phyloP scores from a whole-genome alignment of 345 rosid genomes.

The Citrus trifoliata region DNA sequence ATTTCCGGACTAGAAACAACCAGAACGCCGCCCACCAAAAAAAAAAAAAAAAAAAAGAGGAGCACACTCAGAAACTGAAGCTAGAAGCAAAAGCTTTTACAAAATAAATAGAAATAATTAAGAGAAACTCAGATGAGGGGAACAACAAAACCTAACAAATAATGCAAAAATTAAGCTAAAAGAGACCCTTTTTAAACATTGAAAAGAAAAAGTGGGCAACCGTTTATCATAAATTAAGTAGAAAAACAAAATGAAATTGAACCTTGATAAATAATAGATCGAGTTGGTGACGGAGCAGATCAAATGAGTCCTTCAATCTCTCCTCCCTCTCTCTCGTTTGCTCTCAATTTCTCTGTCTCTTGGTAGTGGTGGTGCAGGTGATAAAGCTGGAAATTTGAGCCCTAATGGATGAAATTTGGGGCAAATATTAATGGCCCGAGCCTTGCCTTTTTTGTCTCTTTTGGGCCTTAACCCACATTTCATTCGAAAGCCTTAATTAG shows the following conservation, averaged over 20 bases:
- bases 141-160: background rate
- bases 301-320: background rate
- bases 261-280: constrained; percentile 2
- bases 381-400: background rate
- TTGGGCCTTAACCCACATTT: background rate
- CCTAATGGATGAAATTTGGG: constrained; percentile 10
- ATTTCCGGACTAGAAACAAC: background rate
- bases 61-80: constrained; percentile 8
- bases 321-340: background rate
- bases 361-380: constrained; percentile 8
- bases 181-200: background rate
- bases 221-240: background rate
- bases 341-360: background rate
- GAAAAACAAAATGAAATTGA: background rate
- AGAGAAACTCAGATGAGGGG: background rate
- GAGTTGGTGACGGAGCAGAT: constrained; percentile 1
- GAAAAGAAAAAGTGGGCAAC: background rate
- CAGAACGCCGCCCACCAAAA: background rate
- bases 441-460: background rate
- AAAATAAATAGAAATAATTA: background rate
- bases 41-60: background rate
- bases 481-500: background rate
- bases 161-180: background rate
- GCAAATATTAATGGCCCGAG: background rate
- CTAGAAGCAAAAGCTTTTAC: background rate